Evolutionary conservation across 2,329 filamentous ascomycete genomes (phyloP).

Genomic region (Diaporthe citri): DNA sequence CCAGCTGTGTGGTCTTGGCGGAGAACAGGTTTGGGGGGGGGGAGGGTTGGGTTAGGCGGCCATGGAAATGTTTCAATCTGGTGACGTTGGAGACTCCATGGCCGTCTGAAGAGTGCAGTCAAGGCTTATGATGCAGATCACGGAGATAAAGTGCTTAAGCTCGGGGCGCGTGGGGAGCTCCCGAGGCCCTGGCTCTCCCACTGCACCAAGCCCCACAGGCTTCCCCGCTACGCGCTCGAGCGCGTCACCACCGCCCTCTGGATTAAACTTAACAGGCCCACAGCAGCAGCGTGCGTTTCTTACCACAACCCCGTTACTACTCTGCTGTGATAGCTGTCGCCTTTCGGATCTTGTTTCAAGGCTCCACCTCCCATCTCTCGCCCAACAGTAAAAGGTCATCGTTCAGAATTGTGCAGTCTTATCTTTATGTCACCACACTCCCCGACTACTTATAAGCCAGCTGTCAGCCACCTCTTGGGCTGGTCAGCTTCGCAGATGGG

Average conservation of each 20-base stretch:
- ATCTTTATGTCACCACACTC: no score
- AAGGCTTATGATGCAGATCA: slow-evolving; percentile 29
- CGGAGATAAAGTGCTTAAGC: slow-evolving; percentile 33
- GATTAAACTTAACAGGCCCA: background rate
- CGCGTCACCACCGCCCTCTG: background rate
- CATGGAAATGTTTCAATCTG: slow-evolving; percentile 13
- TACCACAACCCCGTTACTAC: background rate
- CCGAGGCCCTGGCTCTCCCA: background rate
- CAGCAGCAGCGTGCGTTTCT: background rate
- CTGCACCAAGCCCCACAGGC: background rate
- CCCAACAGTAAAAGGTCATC: background rate
- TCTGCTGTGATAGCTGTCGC: background rate
- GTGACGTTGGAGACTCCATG: slow-evolving; percentile 32
- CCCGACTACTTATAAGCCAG: background rate
- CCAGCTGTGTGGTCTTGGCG: slow-evolving; percentile 24
- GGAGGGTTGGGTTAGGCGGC: background rate
- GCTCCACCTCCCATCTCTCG: background rate
- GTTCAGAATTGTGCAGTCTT: background rate
- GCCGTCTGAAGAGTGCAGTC: slow-evolving; percentile 7
- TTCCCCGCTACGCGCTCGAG: slow-evolving; percentile 17
- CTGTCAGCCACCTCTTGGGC: background rate
- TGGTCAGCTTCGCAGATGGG: background rate
- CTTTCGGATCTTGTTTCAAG: background rate
- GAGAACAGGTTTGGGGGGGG: background rate
- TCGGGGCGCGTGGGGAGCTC: slow-evolving; percentile 14